Percentiles rank a stretch among this genome's conserved stretches.
Evolutionary conservation across 768 basidiomycete species (phyloP).

Genomic region (Termitomyces sp.): DNA sequence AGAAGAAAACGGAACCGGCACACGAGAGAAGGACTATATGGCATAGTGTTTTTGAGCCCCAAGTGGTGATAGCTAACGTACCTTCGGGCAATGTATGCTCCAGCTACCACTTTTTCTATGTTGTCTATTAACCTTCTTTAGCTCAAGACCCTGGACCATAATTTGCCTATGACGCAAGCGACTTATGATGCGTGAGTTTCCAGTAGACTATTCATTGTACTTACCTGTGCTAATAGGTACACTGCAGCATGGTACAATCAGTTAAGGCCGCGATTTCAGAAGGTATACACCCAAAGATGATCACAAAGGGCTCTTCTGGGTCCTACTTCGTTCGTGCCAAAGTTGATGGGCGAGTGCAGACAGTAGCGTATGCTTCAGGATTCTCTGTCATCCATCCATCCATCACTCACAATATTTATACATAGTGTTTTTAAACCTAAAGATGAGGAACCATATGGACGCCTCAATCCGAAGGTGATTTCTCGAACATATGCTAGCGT

Average conservation of each 20-base stretch:
- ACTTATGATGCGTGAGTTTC: slow-evolving; percentile 62
- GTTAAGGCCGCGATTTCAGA: slow-evolving; percentile 66
- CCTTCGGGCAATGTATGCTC: slow-evolving; percentile 32
- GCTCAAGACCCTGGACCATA: slow-evolving; percentile 80
- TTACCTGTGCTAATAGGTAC: slow-evolving; percentile 1
- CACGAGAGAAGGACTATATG: slow-evolving; percentile 68
- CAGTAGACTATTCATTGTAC: not conserved
- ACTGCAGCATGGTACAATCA: slow-evolving; percentile 53
- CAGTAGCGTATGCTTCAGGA: slow-evolving; percentile 64
- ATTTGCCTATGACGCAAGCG: slow-evolving; percentile 65
- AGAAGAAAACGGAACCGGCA: slow-evolving; percentile 64
- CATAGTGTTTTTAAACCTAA: slow-evolving; percentile 87
- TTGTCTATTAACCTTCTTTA: slow-evolving; percentile 17
- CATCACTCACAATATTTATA: not conserved
- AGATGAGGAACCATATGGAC: slow-evolving; percentile 85
- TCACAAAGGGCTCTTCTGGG: slow-evolving; percentile 82
- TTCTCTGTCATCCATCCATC: not conserved
- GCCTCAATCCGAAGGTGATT: slow-evolving; percentile 76
- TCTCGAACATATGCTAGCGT: not conserved
- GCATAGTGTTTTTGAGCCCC: slow-evolving; percentile 76
- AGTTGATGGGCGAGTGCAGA: slow-evolving; percentile 68
- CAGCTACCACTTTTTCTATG: not conserved
- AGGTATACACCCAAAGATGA: slow-evolving; percentile 88
- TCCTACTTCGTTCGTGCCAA: slow-evolving; percentile 90
- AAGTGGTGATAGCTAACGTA: slow-evolving; percentile 28